Percentiles rank a stretch among this genome's conserved stretches.
phyloP scores from a whole-genome alignment of 2,329 filamentous ascomycete genomes.

The Aspergillus tanneri region DNA sequence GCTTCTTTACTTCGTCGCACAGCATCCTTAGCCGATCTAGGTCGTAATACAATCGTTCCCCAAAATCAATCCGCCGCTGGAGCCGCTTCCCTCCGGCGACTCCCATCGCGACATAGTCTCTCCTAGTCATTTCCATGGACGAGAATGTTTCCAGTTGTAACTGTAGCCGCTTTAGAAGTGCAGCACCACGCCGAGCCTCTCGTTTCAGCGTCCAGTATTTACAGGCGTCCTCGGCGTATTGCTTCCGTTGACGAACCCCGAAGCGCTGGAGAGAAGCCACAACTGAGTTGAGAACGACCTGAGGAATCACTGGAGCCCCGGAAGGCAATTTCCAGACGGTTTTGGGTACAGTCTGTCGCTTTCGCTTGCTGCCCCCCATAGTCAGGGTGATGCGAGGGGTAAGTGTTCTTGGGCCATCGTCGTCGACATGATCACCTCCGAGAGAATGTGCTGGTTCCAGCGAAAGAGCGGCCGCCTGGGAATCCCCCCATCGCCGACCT shows the following conservation, averaged over 20 bases:
- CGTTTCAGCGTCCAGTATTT: conserved; percentile 98
- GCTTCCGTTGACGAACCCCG: conserved; percentile 79
- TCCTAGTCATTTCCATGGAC: conserved; percentile 92
- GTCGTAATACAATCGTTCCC: conserved; percentile 62
- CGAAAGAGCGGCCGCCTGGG: conserved; percentile 76
- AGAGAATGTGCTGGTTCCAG: conserved; percentile 71
- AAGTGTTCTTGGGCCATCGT: conserved; percentile 37
- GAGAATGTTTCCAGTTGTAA: conserved; percentile 95
- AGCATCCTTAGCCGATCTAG: conserved; percentile 72
- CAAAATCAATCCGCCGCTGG: conserved; percentile 82
- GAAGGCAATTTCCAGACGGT: conserved; percentile 89
- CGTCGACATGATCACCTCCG: conserved; percentile 53
- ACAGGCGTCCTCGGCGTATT: conserved; percentile 88
- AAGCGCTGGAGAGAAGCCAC: conserved; percentile 82
- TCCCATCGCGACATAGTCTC: conserved; percentile 95
- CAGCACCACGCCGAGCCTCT: conserved; percentile 85
- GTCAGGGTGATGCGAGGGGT: conserved; percentile 55
- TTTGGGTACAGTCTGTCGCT: conserved; percentile 56
- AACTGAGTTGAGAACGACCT: conserved; percentile 81
- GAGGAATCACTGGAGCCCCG: conserved; percentile 89
- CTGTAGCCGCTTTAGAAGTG: conserved; percentile 87
- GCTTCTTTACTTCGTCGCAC: conserved; percentile 67
- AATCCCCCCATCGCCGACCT: conserved; percentile 87
- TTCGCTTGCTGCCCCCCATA: conserved; percentile 59
- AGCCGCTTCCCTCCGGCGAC: conserved; percentile 75